phyloP scores from a whole-genome alignment of 306 rosid species.

The Comarum palustre region DNA sequence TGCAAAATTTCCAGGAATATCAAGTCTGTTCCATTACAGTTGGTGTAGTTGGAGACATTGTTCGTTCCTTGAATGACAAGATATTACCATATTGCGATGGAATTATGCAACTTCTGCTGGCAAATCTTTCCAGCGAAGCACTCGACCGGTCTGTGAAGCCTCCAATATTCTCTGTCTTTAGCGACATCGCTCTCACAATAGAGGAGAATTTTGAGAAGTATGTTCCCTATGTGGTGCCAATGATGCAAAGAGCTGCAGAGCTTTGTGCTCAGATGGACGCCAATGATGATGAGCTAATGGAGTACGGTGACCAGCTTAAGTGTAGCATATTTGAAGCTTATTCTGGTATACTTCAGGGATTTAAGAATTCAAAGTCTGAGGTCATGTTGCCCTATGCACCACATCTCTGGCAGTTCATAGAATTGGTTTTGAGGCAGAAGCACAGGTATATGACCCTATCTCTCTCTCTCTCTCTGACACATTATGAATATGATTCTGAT shows the following conservation, averaged over 20 bases:
- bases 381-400: slow-evolving; percentile 38
- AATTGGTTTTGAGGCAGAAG: slow-evolving; percentile 23
- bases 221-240: slow-evolving; percentile 27
- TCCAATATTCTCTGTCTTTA: slow-evolving; percentile 38
- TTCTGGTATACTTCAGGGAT: slow-evolving; percentile 39
- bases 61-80: slow-evolving; percentile 35
- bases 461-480: background rate
- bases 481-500: background rate
- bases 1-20: slow-evolving; percentile 38
- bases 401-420: slow-evolving; percentile 36
- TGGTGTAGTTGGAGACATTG: slow-evolving; percentile 41
- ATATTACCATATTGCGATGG: slow-evolving; percentile 31
- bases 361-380: slow-evolving; percentile 31
- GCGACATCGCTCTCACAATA: slow-evolving; percentile 36
- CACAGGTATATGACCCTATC: slow-evolving; percentile 13
- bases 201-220: slow-evolving; percentile 41
- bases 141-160: slow-evolving; percentile 39
- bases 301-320: slow-evolving; percentile 34
- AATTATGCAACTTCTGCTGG: slow-evolving; percentile 30
- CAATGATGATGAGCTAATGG: slow-evolving; percentile 30
- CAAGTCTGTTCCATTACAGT: slow-evolving; percentile 42
- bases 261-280: slow-evolving; percentile 30
- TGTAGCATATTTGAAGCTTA: slow-evolving; percentile 43
- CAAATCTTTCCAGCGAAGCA: slow-evolving; percentile 28
- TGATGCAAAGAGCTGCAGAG: slow-evolving; percentile 39